phyloP scores from a whole-genome alignment of 202 grass and related monocot genomes.

The Panicum virgatum region DNA sequence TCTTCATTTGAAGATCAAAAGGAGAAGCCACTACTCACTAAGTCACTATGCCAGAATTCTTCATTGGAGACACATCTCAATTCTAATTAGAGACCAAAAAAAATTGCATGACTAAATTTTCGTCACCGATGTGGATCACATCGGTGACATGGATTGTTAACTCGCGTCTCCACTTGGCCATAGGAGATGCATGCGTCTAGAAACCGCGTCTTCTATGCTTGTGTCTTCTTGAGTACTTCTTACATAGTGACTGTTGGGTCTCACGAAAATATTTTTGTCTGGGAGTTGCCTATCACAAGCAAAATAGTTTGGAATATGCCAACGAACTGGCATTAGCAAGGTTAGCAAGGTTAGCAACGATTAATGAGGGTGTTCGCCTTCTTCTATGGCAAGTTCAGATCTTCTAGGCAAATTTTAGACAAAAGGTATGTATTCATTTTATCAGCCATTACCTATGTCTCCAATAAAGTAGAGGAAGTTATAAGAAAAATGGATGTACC shows the following conservation, averaged over 20 bases:
- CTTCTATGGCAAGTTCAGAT: not conserved
- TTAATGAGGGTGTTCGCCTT: too few species aligned
- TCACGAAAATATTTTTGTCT: not conserved
- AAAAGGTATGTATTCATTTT: not conserved
- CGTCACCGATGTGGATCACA: too few species aligned
- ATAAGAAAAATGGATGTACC: not conserved
- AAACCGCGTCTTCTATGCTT: too few species aligned
- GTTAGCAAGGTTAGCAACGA: not conserved
- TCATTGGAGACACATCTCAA: too few species aligned
- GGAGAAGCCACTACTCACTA: not conserved
- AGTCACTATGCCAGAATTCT: too few species aligned
- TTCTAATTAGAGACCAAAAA: too few species aligned
- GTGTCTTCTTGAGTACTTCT: too few species aligned
- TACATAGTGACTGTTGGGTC: too few species aligned
- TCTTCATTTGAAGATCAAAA: not conserved
- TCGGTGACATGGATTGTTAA: too few species aligned
- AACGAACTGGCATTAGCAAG: not conserved
- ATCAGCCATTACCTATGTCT: not conserved
- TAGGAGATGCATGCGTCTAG: too few species aligned
- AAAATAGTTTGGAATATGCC: not conserved
- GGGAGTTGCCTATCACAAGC: not conserved
- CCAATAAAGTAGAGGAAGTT: not conserved
- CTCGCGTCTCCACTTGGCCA: too few species aligned
- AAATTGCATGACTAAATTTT: too few species aligned
- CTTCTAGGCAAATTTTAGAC: not conserved